A percentile compares a stretch with the other conserved stretches of the same genome.
phyloP scores from a whole-genome alignment of 179 eudicot genomes.

The Beta lomatogona region DNA sequence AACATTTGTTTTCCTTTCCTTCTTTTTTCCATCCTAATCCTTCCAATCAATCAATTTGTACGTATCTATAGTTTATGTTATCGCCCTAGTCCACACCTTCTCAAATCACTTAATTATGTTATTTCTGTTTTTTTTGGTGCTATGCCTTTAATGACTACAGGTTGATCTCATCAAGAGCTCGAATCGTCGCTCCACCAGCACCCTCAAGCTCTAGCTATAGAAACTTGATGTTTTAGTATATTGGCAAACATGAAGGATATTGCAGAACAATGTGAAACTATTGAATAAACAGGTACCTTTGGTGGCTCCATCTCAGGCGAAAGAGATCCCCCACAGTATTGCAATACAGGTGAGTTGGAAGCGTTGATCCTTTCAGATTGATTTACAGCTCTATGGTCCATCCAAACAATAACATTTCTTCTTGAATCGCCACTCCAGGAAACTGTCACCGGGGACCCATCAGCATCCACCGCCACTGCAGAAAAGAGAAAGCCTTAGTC shows the following conservation, averaged over 20 bases:
- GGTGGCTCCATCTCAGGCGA: constrained; percentile 99
- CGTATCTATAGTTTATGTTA: background rate
- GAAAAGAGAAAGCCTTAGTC: constrained; percentile 1
- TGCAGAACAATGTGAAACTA: constrained; percentile 5
- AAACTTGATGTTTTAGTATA: background rate
- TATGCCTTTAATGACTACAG: background rate
- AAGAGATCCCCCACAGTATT: constrained; percentile 93
- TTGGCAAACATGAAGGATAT: background rate
- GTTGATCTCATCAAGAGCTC: background rate
- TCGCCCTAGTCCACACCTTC: background rate
- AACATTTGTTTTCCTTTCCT: too few relatives aligned
- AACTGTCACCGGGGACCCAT: constrained; percentile 91
- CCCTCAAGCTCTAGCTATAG: background rate
- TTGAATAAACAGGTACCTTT: constrained; percentile 53
- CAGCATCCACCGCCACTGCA: constrained; percentile 94
- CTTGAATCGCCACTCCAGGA: constrained; percentile 98
- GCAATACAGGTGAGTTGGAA: constrained; percentile 82
- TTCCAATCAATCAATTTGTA: background rate
- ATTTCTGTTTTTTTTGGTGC: background rate
- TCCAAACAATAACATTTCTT: constrained; percentile 97
- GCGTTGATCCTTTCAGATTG: constrained; percentile 97
- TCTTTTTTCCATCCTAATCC: background rate
- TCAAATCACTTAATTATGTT: background rate
- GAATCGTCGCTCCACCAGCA: background rate
- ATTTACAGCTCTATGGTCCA: constrained; percentile 99